These are phyloP conservation scores for Harringtonia aguacate DNA, from an alignment of 2,329 filamentous ascomycete species.

Conservation along the genomic window DNA sequence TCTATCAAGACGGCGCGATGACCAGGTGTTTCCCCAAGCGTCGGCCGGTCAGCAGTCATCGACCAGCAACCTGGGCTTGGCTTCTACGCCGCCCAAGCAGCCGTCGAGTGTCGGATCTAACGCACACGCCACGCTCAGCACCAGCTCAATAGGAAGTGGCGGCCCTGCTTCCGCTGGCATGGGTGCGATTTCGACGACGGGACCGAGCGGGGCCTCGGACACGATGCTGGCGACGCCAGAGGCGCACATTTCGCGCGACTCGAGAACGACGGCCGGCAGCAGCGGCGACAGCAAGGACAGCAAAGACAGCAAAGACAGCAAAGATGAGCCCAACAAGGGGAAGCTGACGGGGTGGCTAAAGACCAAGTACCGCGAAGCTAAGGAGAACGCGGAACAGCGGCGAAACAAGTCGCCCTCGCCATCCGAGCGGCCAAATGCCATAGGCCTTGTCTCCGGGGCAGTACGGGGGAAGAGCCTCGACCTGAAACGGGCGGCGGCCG, in stretches of 20 bases:
- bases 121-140: conserved; percentile 53
- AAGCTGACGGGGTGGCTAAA: conserved; percentile 45
- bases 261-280: conserved; percentile 1
- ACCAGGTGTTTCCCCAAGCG: conserved; percentile 17
- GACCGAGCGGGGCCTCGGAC: conserved; percentile 41
- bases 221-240: conserved; percentile 28
- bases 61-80: conserved; percentile 5
- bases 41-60: background rate
- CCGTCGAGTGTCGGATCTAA: conserved; percentile 45
- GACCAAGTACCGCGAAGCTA: conserved; percentile 49
- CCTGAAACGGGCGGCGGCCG: conserved; percentile 4
- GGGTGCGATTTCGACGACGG: conserved; percentile 36
- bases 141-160: conserved; percentile 56
- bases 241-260: conserved; percentile 25
- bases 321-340: conserved; percentile 35
- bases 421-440: background rate
- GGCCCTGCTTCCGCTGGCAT: conserved; percentile 14
- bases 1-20: conserved; percentile 57
- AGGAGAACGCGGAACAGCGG: conserved; percentile 43
- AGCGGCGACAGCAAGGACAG: conserved; percentile 8
- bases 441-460: background rate
- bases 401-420: conserved; percentile 45
- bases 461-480: conserved; percentile 10
- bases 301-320: conserved; percentile 25
- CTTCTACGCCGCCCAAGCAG: conserved; percentile 24